These are phyloP conservation scores for Fusarium nanum DNA, from an alignment of 2,329 filamentous ascomycete genomes.

Conservation along the genomic window DNA sequence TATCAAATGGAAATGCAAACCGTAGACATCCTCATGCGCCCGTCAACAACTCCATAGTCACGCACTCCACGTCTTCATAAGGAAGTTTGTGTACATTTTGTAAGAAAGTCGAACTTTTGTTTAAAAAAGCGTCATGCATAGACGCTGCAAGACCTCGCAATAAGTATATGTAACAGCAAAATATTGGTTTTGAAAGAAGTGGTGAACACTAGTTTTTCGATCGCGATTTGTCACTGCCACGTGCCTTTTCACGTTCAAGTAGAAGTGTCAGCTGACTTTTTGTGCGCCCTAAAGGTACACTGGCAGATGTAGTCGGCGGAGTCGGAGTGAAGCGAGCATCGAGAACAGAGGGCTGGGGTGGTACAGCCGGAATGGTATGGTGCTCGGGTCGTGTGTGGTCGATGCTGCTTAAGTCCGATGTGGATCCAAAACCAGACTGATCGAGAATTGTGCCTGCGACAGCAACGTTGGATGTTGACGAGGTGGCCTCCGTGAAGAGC, in stretches of 20 bases:
- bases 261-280: constrained; percentile 70
- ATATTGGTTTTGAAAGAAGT: constrained; percentile 12
- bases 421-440: constrained; percentile 49
- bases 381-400: constrained; percentile 36
- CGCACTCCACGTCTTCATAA: constrained; percentile 2
- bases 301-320: constrained; percentile 58
- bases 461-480: constrained; percentile 56
- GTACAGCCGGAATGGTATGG: constrained; percentile 42
- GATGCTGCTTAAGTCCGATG: constrained; percentile 45
- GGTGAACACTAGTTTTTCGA: constrained; percentile 43
- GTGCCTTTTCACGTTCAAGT: constrained; percentile 64
- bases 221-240: constrained; percentile 46
- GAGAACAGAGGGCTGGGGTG: constrained; percentile 45
- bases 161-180: constrained; percentile 17
- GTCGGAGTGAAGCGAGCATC: constrained; percentile 62
- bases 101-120: constrained; percentile 9
- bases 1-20: not conserved
- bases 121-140: constrained; percentile 11
- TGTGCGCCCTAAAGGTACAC: constrained; percentile 65
- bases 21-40: constrained; percentile 10
- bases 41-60: constrained; percentile 19
- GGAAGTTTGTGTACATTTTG: not conserved
- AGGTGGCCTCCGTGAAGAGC: constrained; percentile 52
- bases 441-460: constrained; percentile 60
- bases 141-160: constrained; percentile 1